Evolutionary conservation across 495 filamentous ascomycete species (phyloP), one percentile per base, ranked within the genome.

Genomic region (Chaetomium cochliodes): DNA sequence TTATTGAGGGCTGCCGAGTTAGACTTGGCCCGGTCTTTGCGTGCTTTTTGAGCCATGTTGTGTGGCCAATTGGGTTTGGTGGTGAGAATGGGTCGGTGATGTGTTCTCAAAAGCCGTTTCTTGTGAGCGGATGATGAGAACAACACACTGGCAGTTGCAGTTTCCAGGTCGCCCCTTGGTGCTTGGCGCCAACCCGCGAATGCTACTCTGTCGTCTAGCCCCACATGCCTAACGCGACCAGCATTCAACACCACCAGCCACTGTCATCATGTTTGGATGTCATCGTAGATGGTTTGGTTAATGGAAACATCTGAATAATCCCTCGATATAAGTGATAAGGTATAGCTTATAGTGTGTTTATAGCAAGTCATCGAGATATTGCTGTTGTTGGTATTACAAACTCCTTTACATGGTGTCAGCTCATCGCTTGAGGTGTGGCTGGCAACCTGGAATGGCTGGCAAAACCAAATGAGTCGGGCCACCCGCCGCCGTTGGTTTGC

Each of bases 11-110:
- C 77, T 23, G 81, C 73, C 56, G 83, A 77, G 77, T 98, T 98
- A 79, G 88, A 84, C 55, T 88, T 86, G 11, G 94, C 96, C 56
- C 92, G 86, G 67, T 92, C 87, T 81, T 98, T 98, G 73, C 89
- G 86, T 65, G 96, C 92, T 90, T 97, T 98, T 84, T 98, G 81
- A n/a, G 83, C 83, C 83, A 86, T 86, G 60, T 33, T 64, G 54
- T 51, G 20, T 42, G n/a, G 51, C 13, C 6, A 26, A 2, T n/a
- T 52, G 23, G 49, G 49, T 26, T 52, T 6, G n/a, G 46, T 23
- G n/a, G 12, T 5, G 9, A 23, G 2, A 12, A 50, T 50, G 20
- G 18, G 46, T 20, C 18, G 8, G 46, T 23, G 46, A 20, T 50
- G 46, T 44, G 41, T 9, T 44, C 41, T 44, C 16, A 11, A 44